Base-by-base conservation (phyloP, 768 basidiomycete genomes). In the Lactarius vividus region DNA sequence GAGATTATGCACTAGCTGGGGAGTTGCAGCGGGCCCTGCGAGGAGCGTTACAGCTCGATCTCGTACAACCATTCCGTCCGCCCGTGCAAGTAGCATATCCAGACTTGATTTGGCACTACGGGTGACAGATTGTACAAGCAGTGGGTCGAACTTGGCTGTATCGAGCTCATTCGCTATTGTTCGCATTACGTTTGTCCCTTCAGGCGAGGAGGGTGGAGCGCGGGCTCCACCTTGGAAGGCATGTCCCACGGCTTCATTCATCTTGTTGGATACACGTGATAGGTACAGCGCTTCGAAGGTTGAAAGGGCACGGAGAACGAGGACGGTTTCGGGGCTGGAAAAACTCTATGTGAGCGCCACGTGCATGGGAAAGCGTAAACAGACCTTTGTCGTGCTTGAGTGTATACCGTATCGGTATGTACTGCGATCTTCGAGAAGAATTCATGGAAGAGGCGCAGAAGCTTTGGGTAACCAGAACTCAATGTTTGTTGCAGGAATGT, bases 381-480 rank as follows among this genome's bases (percentile, higher is more conserved):
- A 11, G 20, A 92, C 94, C 92, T 94, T 77, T 99, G 97, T 58
- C 90, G 84, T 0, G 85, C 81, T 60, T 88, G 85, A 0, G 86
- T 88, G 74, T 98, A 98, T 7, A 92, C 79, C 0, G 97, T 98
- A 73, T 98, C 96, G 1, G 97, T 97, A 73, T 98, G 92, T 13
- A 96, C 90, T 2, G 94, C 88, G 60, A 98, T 94, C 75, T 95
- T 95, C 35, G 90, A 87, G 74, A 99, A 99, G 78, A 99, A 97
- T 46, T 95, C 94, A 62, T 99, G 97, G 77, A 99, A 96, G 2
- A 98, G 82, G 11, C 97, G 85, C 10, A 99, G 75, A 3, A 99
- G 80, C 57, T 85, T 85, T 3, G 96, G 94, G 77, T 98, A 98
- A 20, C 92, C 91, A 2, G 86, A 80, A 70, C 88, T 88, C 46